Base-by-base conservation (phyloP, 306 rosid genomes). In the Quillaja saponaria region DNA sequence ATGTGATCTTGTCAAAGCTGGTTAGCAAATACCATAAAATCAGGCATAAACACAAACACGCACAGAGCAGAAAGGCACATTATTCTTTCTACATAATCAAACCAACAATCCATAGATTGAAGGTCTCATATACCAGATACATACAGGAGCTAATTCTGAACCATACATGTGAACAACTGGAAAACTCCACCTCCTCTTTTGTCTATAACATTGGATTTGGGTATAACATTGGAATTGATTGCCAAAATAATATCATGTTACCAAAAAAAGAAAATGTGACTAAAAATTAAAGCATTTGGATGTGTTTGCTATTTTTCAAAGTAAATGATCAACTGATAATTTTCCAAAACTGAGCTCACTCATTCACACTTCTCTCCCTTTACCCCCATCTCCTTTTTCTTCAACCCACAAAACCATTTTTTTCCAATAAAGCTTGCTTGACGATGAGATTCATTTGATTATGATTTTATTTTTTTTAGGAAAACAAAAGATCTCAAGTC, bases 1-100 rank as follows among this genome's bases (percentile, higher is more conserved):
- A 92, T 38, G 72, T 74, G 57, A 92, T 76, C 71, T 80, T 92
- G 35, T 89, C 94, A 72, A 89, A 89, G 80, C 99, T 92, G 85
- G 81, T 81, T 70, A 56, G 34, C 69, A 71, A 18, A 63, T 45
- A 66, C 54, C n/a, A 71, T 4, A 53, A 65, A 60, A 67, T 35
- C 61, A 55, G 67, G 55, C 53, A 55, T 11, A 10, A 38, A 10
- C 49, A 71, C 52, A 53, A 71, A 63, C 44, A 61, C 5, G 44
- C n/a, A n/a, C n/a, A 21, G 10, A 50, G n/a, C 38, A 42, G 31
- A 3, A 60, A 40, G 14, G 13, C 3, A 34, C 35, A 31, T 2
- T 40, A n/a, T 5, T 4, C 34, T 17, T 40, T 34, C 55, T 9
- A 3, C 9, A 13, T 15, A 21, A 50, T 10, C 7, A 55, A 53